Conservation (phyloP, 441 rosid genomes). For the Eruca vesicaria region DNA sequence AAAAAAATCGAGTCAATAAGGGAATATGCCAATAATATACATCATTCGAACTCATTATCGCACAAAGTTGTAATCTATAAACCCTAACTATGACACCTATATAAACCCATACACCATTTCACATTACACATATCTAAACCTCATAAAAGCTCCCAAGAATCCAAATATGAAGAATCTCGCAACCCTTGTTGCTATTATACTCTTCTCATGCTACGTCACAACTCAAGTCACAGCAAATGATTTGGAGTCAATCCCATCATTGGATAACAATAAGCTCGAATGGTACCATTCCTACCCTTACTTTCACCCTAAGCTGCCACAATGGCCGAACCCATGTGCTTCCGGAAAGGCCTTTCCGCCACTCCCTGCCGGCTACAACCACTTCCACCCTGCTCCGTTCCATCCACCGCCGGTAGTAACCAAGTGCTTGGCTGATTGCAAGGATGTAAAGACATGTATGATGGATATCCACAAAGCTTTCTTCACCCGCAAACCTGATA, state of each 20-base stretch:
- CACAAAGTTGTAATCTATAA: neutral
- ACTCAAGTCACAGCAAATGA: constrained; percentile 12
- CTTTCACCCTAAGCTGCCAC: constrained; percentile 14
- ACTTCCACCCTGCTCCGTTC: constrained; percentile 18
- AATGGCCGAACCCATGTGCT: constrained; percentile 2
- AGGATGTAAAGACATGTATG: constrained; percentile 24
- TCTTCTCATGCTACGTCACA: constrained; percentile 14
- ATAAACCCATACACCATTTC: constrained; percentile 10
- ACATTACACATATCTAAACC: constrained; percentile 3
- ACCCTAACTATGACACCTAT: constrained; percentile 6
- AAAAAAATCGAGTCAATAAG: neutral
- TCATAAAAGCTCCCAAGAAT: neutral
- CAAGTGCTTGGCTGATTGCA: constrained; percentile 31
- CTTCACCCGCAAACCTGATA: constrained; percentile 15
- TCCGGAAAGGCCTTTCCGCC: constrained; percentile 30
- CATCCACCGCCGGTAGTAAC: constrained; percentile 30
- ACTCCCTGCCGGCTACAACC: constrained; percentile 12
- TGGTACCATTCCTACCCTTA: constrained; percentile 20
- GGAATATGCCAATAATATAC: constrained; percentile 22
- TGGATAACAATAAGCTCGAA: neutral
- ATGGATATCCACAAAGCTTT: constrained; percentile 20
- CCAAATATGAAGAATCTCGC: constrained; percentile 21
- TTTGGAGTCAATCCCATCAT: neutral
- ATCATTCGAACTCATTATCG: neutral
- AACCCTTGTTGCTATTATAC: neutral